Base-by-base conservation (phyloP, 345 rosid species). In the Gossypium australe region DNA sequence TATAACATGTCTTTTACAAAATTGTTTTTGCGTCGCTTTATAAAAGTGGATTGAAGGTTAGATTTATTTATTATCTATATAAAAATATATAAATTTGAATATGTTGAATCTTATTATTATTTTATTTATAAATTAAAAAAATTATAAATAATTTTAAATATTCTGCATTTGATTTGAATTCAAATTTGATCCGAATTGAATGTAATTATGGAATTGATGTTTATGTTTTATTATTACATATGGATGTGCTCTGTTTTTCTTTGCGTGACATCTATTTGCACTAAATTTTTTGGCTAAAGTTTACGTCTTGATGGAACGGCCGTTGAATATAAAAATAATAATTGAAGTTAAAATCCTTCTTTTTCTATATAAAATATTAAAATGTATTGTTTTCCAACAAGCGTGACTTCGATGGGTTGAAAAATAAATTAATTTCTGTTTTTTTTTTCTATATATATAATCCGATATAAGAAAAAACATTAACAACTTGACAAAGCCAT, bases 271-370 rank as follows among this genome's bases (percentile, higher is more conserved):
- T 75, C 4, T 34, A n/a, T 49, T 17, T 44, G 45, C 44, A 25
- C n/a, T 0, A 18, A 29, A 1, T 24, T 41, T 24, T 41, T 18
- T 14, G 3, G 43, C 55, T 11, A 44, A 27, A 52, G 71, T 51
- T 71, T 29, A 58, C 73, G 43, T 76, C 47, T 55, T 63, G 78
- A 62, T 38, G 73, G 63, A 22, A 78, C 79, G 70, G 75, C 58
- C 77, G 76, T 83, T 79, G 80, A 74, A 71, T 83, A 17, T 0
- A 71, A 80, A 75, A 81, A 12, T 0, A 70, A 79, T 75, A 81
- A 34, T 48, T 4, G n/a, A 64, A 73, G 18, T 17, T 62, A 70
- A 18, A 66, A 62, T 49, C 65, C 71, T 72, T 16, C 61, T 76
- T 38, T 53, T 58, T 9, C 2, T 34, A 34, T 34, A 34, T 34